A percentile compares a stretch with the other conserved stretches of the same genome.
These are phyloP conservation scores for Podospora fimiseda DNA, from an alignment of 495 filamentous ascomycete species.

Conservation along the genomic window DNA sequence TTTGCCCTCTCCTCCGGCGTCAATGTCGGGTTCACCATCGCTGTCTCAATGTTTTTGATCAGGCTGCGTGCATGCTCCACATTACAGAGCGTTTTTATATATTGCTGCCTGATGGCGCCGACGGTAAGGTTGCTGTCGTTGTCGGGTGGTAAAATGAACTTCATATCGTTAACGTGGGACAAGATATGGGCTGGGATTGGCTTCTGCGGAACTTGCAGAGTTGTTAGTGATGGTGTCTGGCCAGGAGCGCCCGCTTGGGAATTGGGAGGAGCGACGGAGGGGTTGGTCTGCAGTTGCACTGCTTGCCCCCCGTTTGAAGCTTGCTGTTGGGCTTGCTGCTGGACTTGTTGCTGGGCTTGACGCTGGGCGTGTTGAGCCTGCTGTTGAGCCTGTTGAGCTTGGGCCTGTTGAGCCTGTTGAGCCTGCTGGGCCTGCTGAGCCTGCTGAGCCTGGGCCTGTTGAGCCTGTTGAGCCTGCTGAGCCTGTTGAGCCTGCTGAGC, in stretches of 20 bases:
- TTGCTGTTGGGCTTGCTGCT: slow-evolving; percentile 7
- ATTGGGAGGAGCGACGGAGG: neutral
- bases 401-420: slow-evolving; percentile 10
- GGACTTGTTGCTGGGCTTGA: slow-evolving; percentile 8
- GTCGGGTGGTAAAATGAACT: slow-evolving; percentile 22
- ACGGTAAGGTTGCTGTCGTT: slow-evolving; percentile 27
- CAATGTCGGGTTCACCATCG: slow-evolving; percentile 24
- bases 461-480: slow-evolving; percentile 4
- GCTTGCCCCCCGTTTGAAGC: neutral
- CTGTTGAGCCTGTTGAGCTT: slow-evolving; percentile 7
- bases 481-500: slow-evolving; percentile 7
- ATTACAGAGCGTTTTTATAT: slow-evolving; percentile 24
- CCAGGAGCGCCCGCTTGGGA: neutral
- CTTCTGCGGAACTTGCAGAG: slow-evolving; percentile 7
- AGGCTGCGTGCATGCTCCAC: slow-evolving; percentile 30
- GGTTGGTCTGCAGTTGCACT: slow-evolving; percentile 3
- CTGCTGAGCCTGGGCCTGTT: slow-evolving; percentile 7
- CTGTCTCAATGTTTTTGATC: slow-evolving; percentile 20
- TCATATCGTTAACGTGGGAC: slow-evolving; percentile 32
- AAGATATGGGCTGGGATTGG: slow-evolving; percentile 26
- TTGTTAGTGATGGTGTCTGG: neutral
- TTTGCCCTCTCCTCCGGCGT: slow-evolving; percentile 30
- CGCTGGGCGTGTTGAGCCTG: too few species aligned
- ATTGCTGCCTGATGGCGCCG: slow-evolving; percentile 25
- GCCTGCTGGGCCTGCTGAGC: too few species aligned